Evolutionary conservation across 177 flowering plant genomes (phyloP).

Genomic region (Vitis hybrid): DNA sequence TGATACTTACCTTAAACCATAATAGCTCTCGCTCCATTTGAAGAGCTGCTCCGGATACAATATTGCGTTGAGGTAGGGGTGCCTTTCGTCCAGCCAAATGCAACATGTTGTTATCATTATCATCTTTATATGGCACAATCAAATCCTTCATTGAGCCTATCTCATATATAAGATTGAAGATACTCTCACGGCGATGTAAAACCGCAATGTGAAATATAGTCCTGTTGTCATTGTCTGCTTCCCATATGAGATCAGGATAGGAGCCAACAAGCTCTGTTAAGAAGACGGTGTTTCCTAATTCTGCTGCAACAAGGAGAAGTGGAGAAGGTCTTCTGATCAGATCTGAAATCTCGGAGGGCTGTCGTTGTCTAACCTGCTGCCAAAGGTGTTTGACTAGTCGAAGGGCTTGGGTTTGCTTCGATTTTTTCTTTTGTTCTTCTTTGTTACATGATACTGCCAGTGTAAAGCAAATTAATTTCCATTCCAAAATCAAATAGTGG

Average conservation of each 20-base stretch:
- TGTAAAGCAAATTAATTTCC: not conserved
- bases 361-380: not conserved
- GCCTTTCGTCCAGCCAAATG: conserved; percentile 32
- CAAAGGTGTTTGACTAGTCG: conserved; percentile 1
- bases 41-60: conserved; percentile 30
- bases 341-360: not conserved
- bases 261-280: conserved; percentile 15
- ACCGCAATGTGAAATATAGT: conserved; percentile 30
- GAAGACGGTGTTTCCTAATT: conserved; percentile 23
- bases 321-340: conserved; percentile 4
- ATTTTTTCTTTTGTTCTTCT: not conserved
- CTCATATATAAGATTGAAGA: conserved; percentile 25
- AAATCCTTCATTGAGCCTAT: conserved; percentile 18
- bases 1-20: conserved; percentile 30
- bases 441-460: not conserved
- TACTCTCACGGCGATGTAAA: conserved; percentile 11
- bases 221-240: not conserved
- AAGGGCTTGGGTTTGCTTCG: no score
- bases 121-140: conserved; percentile 2
- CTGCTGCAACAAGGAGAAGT: conserved; percentile 23
- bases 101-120: conserved; percentile 20
- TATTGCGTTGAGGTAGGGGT: conserved; percentile 15
- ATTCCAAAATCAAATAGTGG: no score
- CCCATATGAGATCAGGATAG: conserved; percentile 28
- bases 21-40: conserved; percentile 33